Evolutionary conservation across 495 filamentous ascomycete species (phyloP), one percentile per base, ranked within the genome.

Genomic region (Podospora anserina): DNA sequence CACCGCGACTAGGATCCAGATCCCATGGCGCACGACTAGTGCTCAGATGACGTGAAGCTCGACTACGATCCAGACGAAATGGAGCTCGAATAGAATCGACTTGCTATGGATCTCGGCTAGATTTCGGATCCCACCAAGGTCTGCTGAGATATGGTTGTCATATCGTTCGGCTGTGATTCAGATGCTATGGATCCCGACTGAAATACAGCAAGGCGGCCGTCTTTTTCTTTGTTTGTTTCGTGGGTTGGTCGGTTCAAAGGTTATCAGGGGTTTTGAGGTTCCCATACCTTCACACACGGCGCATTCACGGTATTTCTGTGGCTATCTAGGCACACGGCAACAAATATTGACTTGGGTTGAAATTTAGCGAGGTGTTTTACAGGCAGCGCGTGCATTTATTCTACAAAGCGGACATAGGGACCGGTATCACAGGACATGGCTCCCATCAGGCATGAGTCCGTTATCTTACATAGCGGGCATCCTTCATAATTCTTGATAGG

Each of bases 161-260:
- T 23, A 23, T 23, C 23, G 23, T 23, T 23, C 23, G 23, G 1
- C 23, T 23, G 1, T 23, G 53, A 90, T 74, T 79, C 83, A 6
- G 89, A 92, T 81, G 89, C 88, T 60, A 92, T 92, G 90, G 90
- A 92, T 63, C 80, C 91, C 49, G 89, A 87, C 64, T 90, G 73
- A 82, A 20, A 6, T 2, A n/a, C 53, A 66, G 65, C 23, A 23
- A 23, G 23, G 23, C 1, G 23, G 23, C 23, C 23, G 23, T 23
- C 19, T 49, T 6, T 32, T 63, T 20, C 18, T 62, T 27, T 55
- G 4, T 23, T 18, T 23, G 23, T 19, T 63, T n/a, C 49, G 49
- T 5, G 15, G 65, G 55, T 62, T 15, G 63, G 63, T 20, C 3
- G n/a, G 55, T 15, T 16, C 6, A 53, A 20, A 0, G 55, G 55